Conservation (phyloP, 139 green algal species). For the Chlorella sp. region DNA sequence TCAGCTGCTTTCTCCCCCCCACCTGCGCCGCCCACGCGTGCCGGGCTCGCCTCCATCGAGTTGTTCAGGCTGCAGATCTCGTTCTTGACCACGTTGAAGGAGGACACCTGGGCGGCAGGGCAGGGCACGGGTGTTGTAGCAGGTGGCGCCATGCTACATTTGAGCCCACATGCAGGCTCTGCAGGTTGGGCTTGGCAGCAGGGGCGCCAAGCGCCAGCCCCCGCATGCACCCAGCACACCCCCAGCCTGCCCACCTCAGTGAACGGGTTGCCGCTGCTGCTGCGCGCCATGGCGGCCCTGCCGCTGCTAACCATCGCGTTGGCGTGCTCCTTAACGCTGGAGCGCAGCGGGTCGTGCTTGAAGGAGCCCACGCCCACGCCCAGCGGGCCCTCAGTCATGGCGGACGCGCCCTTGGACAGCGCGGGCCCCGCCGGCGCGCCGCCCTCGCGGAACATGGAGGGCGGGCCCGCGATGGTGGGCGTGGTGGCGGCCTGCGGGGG, state of each 20-base stretch:
- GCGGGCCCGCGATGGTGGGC: conserved; percentile 8
- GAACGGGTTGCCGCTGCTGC: conserved; percentile 34
- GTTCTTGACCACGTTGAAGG: conserved; percentile 15
- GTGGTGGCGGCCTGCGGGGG: conserved; percentile 13
- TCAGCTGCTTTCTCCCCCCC: neutral
- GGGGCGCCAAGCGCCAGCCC: no score
- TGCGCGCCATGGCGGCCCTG: conserved; percentile 5
- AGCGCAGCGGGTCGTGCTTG: conserved; percentile 14
- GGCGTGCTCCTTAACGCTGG: conserved; percentile 9
- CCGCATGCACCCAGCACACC: no score
- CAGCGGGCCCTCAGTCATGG: conserved; percentile 14
- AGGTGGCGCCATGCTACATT: no score
- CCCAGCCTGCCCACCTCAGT: neutral
- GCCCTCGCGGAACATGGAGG: neutral
- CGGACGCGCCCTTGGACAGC: neutral
- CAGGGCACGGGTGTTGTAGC: no score
- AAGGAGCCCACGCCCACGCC: conserved; percentile 20
- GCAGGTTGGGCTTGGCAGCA: no score
- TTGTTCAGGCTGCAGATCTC: conserved; percentile 23
- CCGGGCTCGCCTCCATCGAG: no score
- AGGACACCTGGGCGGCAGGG: neutral
- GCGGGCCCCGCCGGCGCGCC: neutral
- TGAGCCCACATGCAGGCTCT: no score
- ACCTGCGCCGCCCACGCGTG: no score
- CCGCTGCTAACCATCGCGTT: neutral